A percentile compares a stretch with the other conserved stretches of the same genome.
Conservation (phyloP, 2,329 filamentous ascomycete genomes). For the Aspergillus texensis region DNA sequence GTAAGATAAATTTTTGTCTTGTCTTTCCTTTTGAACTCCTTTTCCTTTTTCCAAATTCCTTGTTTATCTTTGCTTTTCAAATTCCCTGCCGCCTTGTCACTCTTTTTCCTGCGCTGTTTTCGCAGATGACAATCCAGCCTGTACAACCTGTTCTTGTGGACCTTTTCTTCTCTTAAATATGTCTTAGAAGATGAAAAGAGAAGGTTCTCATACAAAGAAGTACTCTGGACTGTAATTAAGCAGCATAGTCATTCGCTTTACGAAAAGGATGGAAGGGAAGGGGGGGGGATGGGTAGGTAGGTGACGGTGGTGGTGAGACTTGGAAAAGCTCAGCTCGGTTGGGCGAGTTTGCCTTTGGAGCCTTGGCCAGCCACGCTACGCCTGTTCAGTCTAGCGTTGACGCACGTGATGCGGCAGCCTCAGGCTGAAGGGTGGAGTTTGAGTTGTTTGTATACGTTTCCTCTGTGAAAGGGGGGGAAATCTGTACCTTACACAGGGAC, state of each 20-base stretch:
- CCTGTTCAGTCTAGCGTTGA: background rate
- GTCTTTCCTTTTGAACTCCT: constrained; percentile 8
- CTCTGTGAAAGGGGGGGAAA: background rate
- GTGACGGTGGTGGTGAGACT: constrained; percentile 26
- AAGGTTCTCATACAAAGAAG: constrained; percentile 39
- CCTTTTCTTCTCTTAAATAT: constrained; percentile 26
- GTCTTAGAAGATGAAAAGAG: constrained; percentile 33
- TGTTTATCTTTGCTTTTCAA: constrained; percentile 11
- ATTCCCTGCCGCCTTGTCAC: constrained; percentile 12
- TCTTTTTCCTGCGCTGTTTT: constrained; percentile 4
- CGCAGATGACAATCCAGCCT: constrained; percentile 16
- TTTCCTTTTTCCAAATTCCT: constrained; percentile 12
- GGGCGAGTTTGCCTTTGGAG: constrained; percentile 14
- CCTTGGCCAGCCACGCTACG: constrained; percentile 1
- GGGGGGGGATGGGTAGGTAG: constrained; percentile 11
- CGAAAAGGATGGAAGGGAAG: constrained; percentile 29
- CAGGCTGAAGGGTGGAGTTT: constrained; percentile 17
- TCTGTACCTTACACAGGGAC: background rate
- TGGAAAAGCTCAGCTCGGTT: constrained; percentile 27
- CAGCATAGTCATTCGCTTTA: constrained; percentile 46
- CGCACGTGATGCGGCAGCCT: background rate
- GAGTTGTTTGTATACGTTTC: constrained; percentile 23
- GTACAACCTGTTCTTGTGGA: constrained; percentile 23
- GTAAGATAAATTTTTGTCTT: constrained; percentile 18
- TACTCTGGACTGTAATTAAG: constrained; percentile 34